phyloP scores from a whole-genome alignment of 805 yeast species.

The Saccharomyces mikatae region DNA sequence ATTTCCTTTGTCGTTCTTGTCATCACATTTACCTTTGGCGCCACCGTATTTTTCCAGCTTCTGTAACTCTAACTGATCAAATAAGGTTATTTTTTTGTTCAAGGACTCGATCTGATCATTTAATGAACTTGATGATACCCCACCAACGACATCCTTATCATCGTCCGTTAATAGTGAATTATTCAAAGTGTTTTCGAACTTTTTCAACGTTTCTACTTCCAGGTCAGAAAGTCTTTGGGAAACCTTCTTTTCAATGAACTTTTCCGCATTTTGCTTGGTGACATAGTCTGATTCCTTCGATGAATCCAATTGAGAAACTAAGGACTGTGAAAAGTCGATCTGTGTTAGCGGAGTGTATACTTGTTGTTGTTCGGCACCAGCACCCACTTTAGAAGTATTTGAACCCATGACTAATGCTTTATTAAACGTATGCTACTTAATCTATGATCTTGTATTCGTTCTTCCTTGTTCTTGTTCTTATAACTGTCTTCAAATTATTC shows the following conservation, averaged over 20 bases:
- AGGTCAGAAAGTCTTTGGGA: slow-evolving; percentile 46
- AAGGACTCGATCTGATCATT: slow-evolving; percentile 38
- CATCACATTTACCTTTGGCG: slow-evolving; percentile 4
- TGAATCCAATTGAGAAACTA: slow-evolving; percentile 53
- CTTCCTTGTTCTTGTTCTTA: background rate
- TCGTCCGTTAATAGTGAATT: slow-evolving; percentile 33
- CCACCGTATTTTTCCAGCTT: slow-evolving; percentile 7
- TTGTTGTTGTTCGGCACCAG: slow-evolving; percentile 17
- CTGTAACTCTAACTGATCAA: slow-evolving; percentile 29
- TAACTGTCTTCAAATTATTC: background rate
- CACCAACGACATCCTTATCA: slow-evolving; percentile 27
- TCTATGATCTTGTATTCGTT: background rate
- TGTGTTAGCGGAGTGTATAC: slow-evolving; percentile 62
- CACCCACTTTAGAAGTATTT: background rate
- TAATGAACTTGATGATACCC: slow-evolving; percentile 25
- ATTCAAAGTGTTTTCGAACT: slow-evolving; percentile 44
- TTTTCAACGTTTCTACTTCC: slow-evolving; percentile 43
- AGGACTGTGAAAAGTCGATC: slow-evolving; percentile 56
- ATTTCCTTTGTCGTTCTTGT: slow-evolving; percentile 18
- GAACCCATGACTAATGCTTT: background rate
- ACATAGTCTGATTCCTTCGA: slow-evolving; percentile 63
- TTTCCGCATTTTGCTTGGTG: slow-evolving; percentile 60
- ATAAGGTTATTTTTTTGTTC: slow-evolving; percentile 31
- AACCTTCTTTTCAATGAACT: slow-evolving; percentile 58
- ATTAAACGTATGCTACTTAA: background rate